phyloP scores from a whole-genome alignment of 129 eudicot species.

The Gnaphalium uliginosum region DNA sequence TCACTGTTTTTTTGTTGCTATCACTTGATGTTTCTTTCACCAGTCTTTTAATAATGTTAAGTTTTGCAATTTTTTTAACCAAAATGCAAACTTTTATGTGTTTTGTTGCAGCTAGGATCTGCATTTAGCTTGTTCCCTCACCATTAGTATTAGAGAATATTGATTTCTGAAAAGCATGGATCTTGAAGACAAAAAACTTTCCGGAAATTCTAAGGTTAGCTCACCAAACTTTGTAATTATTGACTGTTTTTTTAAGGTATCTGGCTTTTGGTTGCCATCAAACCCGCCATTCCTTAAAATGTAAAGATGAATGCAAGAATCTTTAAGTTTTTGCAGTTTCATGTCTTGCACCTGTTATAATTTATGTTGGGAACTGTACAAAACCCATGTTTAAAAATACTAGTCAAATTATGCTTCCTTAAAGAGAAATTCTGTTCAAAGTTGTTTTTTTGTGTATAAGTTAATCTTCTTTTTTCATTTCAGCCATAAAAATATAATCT shows the following conservation, averaged over 20 bases:
- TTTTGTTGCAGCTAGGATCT: conserved; percentile 46
- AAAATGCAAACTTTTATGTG: conserved; percentile 9
- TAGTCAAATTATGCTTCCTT: not conserved
- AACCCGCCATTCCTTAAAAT: conserved; percentile 1
- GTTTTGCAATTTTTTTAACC: not conserved
- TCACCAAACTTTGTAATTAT: conserved; percentile 6
- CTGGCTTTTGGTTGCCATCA: conserved; percentile 12
- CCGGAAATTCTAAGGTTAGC: conserved; percentile 53
- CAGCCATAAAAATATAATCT: not conserved
- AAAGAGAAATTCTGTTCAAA: not conserved
- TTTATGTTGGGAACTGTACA: not conserved
- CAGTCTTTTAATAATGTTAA: conserved; percentile 8
- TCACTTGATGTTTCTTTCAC: conserved; percentile 12
- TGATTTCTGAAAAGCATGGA: conserved; percentile 51
- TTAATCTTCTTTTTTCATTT: conserved; percentile 1
- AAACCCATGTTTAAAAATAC: not conserved
- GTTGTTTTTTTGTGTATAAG: not conserved
- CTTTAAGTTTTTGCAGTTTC: not conserved
- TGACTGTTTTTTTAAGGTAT: not conserved
- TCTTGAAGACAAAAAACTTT: conserved; percentile 46
- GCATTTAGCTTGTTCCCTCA: conserved; percentile 29
- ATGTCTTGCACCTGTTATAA: not conserved
- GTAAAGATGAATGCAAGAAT: not conserved
- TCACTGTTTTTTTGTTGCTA: conserved; percentile 25
- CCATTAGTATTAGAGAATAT: conserved; percentile 14